Base-by-base conservation (phyloP, 768 basidiomycete species). In the Termitomyces sp. region DNA sequence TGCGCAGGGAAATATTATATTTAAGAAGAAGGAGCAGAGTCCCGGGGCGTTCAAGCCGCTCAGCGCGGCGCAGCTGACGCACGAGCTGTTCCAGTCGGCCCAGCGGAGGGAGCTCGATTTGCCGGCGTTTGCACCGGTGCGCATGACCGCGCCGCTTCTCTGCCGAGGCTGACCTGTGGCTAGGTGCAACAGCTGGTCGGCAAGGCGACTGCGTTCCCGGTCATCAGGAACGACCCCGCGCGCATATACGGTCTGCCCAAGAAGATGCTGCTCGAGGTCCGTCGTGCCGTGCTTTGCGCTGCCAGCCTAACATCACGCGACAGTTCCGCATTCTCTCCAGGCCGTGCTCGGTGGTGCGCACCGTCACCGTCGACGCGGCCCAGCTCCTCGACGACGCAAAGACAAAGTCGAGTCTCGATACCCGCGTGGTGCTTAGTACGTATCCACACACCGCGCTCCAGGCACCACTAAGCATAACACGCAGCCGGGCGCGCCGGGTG, bases 401-500 rank as follows among this genome's bases (percentile, higher is more conserved):
- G n/a, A 64, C 70, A 9, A 64, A 68, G 15, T 74, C 84, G 0
- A 90, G 87, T 66, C 56, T 67, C 28, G 70, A 80, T 15, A 79
- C 78, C 13, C 72, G 90, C 39, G 66, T 85, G 42, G 81, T 92
- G 9, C 67, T 93, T 7, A 88, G 92, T 88, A 66, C 56, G 86
- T 79, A 28, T 58, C 44, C 28, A 31, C 45, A 33, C 41, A 34
- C 24, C 39, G 9, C 44, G 49, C 39, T 26, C 5, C 22, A 16
- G 57, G n/a, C 44, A 28, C 28, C 36, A 54, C 51, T 62, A 55
- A 64, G 34, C 58, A 48, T 62, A 55, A 51, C 16, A 50, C 13
- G n/a, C 64, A 93, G 87, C 85, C 60, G 94, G 94, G 15, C 72
- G 80, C 6, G 60, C 81, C 9, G 94, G 94, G 5, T 85, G 81